These are phyloP conservation scores for Penicillium sp. DNA, from an alignment of 2,329 filamentous ascomycete species.

Conservation along the genomic window DNA sequence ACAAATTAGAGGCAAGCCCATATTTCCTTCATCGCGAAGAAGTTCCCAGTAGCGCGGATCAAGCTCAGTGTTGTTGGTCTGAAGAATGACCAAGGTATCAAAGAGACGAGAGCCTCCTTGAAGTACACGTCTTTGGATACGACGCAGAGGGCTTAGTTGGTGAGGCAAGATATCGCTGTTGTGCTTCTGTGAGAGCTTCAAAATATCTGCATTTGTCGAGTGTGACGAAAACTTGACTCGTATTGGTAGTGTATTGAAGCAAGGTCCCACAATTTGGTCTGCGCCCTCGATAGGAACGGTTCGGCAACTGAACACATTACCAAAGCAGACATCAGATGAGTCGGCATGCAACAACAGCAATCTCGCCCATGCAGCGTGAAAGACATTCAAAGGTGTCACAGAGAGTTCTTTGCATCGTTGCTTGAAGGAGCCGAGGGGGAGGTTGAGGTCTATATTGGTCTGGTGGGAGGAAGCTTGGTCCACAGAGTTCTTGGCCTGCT, in stretches of 20 bases:
- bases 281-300: slow-evolving; percentile 64
- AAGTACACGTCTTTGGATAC: slow-evolving; percentile 59
- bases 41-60: slow-evolving; percentile 53
- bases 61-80: slow-evolving; percentile 55
- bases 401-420: slow-evolving; percentile 53
- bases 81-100: slow-evolving; percentile 76
- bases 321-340: slow-evolving; percentile 73
- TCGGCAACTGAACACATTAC: slow-evolving; percentile 79
- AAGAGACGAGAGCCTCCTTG: slow-evolving; percentile 61
- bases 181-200: slow-evolving; percentile 59
- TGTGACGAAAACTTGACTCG: slow-evolving; percentile 54
- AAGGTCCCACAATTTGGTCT: slow-evolving; percentile 76
- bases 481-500: not conserved
- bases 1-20: slow-evolving; percentile 71
- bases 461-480: slow-evolving; percentile 16
- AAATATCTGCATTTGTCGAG: slow-evolving; percentile 56
- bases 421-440: slow-evolving; percentile 50
- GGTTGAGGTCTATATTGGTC: slow-evolving; percentile 23
- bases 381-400: slow-evolving; percentile 63
- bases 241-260: slow-evolving; percentile 84
- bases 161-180: slow-evolving; percentile 64
- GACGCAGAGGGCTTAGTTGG: slow-evolving; percentile 73
- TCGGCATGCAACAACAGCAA: slow-evolving; percentile 58
- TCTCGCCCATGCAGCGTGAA: slow-evolving; percentile 71
- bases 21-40: slow-evolving; percentile 52